Conservation (phyloP, 345 rosid species). For the Iberis pinnata region DNA sequence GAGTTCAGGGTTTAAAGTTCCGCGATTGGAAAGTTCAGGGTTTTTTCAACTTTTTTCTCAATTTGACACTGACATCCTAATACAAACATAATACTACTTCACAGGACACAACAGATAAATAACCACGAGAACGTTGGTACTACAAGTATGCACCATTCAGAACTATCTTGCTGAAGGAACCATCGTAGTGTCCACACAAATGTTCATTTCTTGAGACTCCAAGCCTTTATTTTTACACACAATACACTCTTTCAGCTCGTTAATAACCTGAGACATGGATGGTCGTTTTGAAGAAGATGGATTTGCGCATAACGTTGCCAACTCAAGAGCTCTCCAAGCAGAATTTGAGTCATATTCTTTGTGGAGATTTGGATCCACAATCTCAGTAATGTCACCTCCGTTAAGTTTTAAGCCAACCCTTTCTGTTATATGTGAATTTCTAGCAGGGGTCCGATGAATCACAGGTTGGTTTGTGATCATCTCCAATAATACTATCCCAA, state of each 20-base stretch:
- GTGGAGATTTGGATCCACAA: constrained; percentile 9
- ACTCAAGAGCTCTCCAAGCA: constrained; percentile 13
- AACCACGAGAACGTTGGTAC: too few relatives aligned
- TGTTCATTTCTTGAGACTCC: background rate
- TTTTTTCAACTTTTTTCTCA: too few relatives aligned
- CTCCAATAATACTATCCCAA: background rate
- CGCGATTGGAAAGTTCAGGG: too few relatives aligned
- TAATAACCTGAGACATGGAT: constrained; percentile 9
- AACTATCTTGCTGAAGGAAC: background rate
- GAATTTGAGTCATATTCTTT: constrained; percentile 3
- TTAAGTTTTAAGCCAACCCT: background rate
- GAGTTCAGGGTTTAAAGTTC: too few relatives aligned
- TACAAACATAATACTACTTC: too few relatives aligned
- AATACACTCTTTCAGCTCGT: background rate
- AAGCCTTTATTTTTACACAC: background rate
- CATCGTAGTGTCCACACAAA: background rate
- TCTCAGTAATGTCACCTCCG: constrained; percentile 5
- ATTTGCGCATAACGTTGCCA: background rate
- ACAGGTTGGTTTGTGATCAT: constrained; percentile 2
- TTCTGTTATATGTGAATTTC: background rate
- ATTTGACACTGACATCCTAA: too few relatives aligned
- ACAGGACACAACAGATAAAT: too few relatives aligned
- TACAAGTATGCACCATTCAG: too few relatives aligned
- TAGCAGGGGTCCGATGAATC: background rate
- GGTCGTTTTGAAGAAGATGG: constrained; percentile 4